Percentiles rank a stretch among this genome's conserved stretches.
Conservation (phyloP, 2,329 filamentous ascomycete species). For the Bimuria novae-zelandiae region DNA sequence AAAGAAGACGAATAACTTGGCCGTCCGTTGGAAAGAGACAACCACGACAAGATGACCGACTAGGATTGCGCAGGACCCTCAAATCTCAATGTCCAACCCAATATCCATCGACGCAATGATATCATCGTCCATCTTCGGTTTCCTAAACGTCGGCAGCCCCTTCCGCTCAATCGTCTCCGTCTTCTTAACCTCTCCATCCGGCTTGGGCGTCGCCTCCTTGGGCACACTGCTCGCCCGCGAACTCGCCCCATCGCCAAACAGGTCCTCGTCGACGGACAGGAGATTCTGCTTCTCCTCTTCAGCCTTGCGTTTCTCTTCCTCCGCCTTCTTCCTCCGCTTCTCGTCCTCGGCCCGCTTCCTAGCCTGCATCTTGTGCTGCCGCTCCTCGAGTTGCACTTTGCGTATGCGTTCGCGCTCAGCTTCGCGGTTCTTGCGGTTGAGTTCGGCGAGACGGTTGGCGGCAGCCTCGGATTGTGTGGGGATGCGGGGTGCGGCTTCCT, state of each 20-base stretch:
- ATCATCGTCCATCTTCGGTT: conserved; percentile 86
- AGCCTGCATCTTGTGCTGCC: conserved; percentile 43
- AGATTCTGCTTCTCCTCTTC: conserved; percentile 36
- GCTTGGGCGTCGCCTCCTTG: conserved; percentile 50
- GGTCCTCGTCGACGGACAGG: conserved; percentile 47
- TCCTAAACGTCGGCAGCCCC: conserved; percentile 69
- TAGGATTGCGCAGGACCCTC: too few species aligned
- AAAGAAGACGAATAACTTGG: too few species aligned
- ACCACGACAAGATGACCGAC: too few species aligned
- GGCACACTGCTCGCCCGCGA: conserved; percentile 34
- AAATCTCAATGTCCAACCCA: conserved; percentile 90
- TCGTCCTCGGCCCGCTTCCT: conserved; percentile 55
- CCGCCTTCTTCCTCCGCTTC: conserved; percentile 53
- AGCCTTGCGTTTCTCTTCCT: conserved; percentile 57
- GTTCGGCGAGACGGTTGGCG: conserved; percentile 79
- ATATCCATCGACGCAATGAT: conserved; percentile 88
- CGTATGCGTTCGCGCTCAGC: conserved; percentile 89
- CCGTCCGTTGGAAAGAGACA: too few species aligned
- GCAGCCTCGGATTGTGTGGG: conserved; percentile 64
- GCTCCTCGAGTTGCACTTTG: conserved; percentile 83
- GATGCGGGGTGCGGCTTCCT: conserved; percentile 59
- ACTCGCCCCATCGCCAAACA: conserved; percentile 46
- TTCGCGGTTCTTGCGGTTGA: conserved; percentile 84
- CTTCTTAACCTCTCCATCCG: conserved; percentile 36
- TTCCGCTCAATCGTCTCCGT: conserved; percentile 60